Base-by-base conservation (phyloP, 139 green algal species). In the Chlorella vulgaris region DNA sequence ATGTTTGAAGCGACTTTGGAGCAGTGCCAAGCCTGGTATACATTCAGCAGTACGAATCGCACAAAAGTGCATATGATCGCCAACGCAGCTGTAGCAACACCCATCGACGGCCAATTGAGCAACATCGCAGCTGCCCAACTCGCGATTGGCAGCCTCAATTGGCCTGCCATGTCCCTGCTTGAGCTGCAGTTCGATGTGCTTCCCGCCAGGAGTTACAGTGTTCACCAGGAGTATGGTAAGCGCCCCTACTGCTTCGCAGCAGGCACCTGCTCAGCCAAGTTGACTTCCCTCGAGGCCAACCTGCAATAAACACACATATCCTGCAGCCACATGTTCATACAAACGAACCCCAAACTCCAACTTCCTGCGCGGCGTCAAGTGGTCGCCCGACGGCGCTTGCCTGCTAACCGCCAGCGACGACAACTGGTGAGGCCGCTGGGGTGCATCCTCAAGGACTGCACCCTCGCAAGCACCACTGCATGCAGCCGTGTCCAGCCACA, bases 321-420 rank as follows among this genome's bases (percentile, higher is more conserved):
- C 5, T 66, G 63, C 76, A 82, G 76, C 53, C 0, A 18, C 35
- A 15, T 15, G 7, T 13, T 51, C 4, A 1, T 6, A 19, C 8
- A 18, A 29, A 2, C 31, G 28, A 42, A 84, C 78, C 13, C 86
- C 87, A 5, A 82, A 95, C 67, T 83, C 76, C 53, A 97, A 97
- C 62, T 96, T 95, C 65, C 80, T 97, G 24, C 95, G 96, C 62
- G 89, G 93, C 10, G 91, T 93, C 0, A 87, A 91, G 33, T 97
- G 92, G 92, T 94, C 91, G 2, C 93, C 93, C 39, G 93, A 97
- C 76, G 93, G 93, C 18, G 85, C 85, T 1, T 94, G 93, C 87
- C 69, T 94, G 21, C 86, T 97, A 0, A 96, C 93, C 22, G 90
- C 87, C 40, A 91, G 80, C 47, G 93, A 96, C 47, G 93, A 97